These are phyloP conservation scores for Fusarium pininemorale DNA, from an alignment of 2,329 filamentous ascomycete species.

Conservation along the genomic window DNA sequence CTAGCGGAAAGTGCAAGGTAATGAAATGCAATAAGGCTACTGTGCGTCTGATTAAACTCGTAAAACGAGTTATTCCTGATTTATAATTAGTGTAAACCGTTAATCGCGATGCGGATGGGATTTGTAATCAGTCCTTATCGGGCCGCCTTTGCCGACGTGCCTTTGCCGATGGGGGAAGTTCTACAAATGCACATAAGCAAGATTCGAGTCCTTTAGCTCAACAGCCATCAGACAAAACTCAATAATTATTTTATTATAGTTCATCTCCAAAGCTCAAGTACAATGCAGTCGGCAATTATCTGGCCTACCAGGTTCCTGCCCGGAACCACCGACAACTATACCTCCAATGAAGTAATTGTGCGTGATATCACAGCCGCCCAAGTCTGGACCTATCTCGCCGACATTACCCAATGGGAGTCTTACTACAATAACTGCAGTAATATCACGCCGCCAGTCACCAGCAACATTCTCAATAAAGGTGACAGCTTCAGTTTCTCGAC, in stretches of 20 bases:
- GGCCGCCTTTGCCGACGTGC: neutral
- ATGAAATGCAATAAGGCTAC: neutral
- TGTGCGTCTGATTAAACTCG: neutral
- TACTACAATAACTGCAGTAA: neutral
- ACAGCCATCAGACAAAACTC: neutral
- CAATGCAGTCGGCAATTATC: neutral
- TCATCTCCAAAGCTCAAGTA: fast-evolving
- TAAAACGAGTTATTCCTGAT: neutral
- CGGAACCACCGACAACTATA: neutral
- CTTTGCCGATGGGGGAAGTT: neutral
- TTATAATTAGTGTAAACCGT: too few species aligned
- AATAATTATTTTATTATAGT: neutral
- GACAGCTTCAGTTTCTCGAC: neutral
- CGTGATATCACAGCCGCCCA: neutral
- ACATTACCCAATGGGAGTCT: neutral
- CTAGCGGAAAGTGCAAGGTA: fast-evolving
- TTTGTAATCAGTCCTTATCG: neutral
- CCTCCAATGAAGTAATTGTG: neutral
- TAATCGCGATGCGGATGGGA: neutral
- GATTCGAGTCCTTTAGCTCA: too few species aligned
- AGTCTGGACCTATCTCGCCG: neutral
- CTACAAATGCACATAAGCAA: too few species aligned
- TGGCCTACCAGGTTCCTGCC: neutral
- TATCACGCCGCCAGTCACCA: neutral
- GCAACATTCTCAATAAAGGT: neutral